phyloP scores from a whole-genome alignment of 1,284 basidiomycete species.

The Malassezia pachydermatis region DNA sequence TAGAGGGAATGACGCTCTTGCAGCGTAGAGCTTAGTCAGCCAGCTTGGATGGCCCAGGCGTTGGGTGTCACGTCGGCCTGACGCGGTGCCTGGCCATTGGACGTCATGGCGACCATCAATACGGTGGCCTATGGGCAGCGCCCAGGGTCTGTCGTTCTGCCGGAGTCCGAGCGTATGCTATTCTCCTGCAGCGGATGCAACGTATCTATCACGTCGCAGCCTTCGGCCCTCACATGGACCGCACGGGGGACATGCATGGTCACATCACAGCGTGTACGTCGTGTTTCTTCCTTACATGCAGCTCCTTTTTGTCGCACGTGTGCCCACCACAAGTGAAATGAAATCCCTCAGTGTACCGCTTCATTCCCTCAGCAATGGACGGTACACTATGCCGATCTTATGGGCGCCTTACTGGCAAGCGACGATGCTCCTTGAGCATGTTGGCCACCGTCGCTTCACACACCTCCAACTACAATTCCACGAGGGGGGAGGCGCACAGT shows the following conservation, averaged over 20 bases:
- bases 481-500: neutral
- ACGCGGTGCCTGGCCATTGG: neutral
- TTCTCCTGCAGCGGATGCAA: neutral
- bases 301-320: neutral
- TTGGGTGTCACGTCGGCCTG: neutral
- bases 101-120: slow-evolving; percentile 8
- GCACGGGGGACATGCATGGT: neutral
- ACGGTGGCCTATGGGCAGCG: neutral
- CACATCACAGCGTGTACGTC: neutral
- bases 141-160: neutral
- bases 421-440: neutral
- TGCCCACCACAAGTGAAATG: neutral
- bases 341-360: neutral
- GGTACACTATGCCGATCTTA: neutral
- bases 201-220: no score
- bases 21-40: slow-evolving; percentile 4
- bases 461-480: neutral
- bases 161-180: neutral
- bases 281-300: neutral
- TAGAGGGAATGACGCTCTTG: no score
- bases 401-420: slow-evolving; percentile 5
- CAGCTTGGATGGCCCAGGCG: neutral
- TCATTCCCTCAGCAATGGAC: neutral
- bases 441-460: neutral
- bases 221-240: no score